phyloP scores from a whole-genome alignment of 2,329 filamentous ascomycete species.

The Tolypocladium sp. region DNA sequence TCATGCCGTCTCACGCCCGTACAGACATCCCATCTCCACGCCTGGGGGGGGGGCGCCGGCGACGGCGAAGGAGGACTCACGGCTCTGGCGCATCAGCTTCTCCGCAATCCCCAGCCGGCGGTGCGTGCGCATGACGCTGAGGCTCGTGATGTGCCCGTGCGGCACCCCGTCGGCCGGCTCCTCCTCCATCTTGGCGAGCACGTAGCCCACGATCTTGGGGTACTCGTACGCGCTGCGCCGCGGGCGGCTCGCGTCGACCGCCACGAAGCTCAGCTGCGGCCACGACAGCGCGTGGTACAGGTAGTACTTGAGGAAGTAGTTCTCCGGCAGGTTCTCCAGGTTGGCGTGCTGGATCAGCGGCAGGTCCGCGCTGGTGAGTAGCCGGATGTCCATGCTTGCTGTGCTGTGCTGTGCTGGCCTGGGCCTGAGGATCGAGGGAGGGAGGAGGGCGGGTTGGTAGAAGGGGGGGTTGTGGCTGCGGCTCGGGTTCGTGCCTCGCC shows the following conservation, averaged over 20 bases:
- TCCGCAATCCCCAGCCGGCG: slow-evolving; percentile 84
- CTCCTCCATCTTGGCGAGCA: slow-evolving; percentile 99
- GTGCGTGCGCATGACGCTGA: slow-evolving; percentile 96
- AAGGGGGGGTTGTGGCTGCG: background rate
- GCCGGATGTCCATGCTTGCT: slow-evolving; percentile 72
- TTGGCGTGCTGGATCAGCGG: slow-evolving; percentile 95
- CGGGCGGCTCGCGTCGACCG: slow-evolving; percentile 80
- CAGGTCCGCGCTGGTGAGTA: slow-evolving; percentile 74
- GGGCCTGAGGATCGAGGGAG: background rate
- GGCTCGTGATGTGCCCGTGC: slow-evolving; percentile 91
- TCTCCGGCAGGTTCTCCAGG: slow-evolving; percentile 97
- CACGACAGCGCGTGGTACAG: slow-evolving; percentile 97
- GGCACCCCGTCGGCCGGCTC: slow-evolving; percentile 83
- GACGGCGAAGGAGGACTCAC: too few species aligned
- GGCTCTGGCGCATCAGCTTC: slow-evolving; percentile 94
- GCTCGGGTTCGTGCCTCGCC: background rate
- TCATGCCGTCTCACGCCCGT: too few species aligned
- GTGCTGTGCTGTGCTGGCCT: background rate
- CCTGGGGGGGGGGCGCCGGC: too few species aligned
- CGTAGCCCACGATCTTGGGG: slow-evolving; percentile 96
- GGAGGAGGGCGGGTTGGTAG: background rate
- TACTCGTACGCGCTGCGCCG: slow-evolving; percentile 74
- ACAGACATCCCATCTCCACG: too few species aligned
- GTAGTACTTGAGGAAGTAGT: slow-evolving; percentile 99
- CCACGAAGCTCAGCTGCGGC: slow-evolving; percentile 95